phyloP scores from a whole-genome alignment of 1,139 yeast species.

The Starmera stellimalicola region DNA sequence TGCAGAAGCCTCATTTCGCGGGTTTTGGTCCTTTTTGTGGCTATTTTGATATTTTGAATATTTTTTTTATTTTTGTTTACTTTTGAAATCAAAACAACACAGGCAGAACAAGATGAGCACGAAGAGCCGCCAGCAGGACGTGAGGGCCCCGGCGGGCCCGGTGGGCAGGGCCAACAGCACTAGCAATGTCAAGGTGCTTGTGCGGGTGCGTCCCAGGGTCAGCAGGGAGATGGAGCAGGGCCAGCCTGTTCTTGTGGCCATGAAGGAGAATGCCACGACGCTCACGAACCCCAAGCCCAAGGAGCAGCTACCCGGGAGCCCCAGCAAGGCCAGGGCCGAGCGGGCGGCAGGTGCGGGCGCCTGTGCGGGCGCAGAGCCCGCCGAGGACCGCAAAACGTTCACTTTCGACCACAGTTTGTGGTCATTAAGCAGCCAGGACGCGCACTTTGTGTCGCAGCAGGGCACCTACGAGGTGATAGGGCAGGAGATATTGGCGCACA shows the following conservation, averaged over 20 bases:
- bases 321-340: background rate
- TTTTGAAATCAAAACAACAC: too few species aligned
- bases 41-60: too few species aligned
- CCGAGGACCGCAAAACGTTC: slow-evolving; percentile 26
- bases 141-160: too few species aligned
- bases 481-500: slow-evolving; percentile 48
- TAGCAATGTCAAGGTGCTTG: slow-evolving; percentile 32
- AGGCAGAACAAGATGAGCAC: too few species aligned
- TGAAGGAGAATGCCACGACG: slow-evolving; percentile 26
- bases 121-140: too few species aligned
- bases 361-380: slow-evolving; percentile 11
- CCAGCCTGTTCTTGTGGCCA: slow-evolving; percentile 21
- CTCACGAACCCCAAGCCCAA: slow-evolving; percentile 10
- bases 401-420: slow-evolving; percentile 51
- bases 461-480: slow-evolving; percentile 47
- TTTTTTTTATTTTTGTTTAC: too few species aligned
- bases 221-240: slow-evolving; percentile 23
- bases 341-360: slow-evolving; percentile 7
- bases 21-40: background rate
- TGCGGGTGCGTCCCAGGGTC: slow-evolving; percentile 37
- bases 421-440: slow-evolving; percentile 35
- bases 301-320: slow-evolving; percentile 1
- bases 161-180: slow-evolving; percentile 3
- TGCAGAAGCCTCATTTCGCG: background rate
- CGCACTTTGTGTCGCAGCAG: slow-evolving; percentile 36